Percentiles rank a stretch among this genome's conserved stretches.
Conservation (phyloP, 192 early-diverging fungal species). For the Diversispora eburnea region DNA sequence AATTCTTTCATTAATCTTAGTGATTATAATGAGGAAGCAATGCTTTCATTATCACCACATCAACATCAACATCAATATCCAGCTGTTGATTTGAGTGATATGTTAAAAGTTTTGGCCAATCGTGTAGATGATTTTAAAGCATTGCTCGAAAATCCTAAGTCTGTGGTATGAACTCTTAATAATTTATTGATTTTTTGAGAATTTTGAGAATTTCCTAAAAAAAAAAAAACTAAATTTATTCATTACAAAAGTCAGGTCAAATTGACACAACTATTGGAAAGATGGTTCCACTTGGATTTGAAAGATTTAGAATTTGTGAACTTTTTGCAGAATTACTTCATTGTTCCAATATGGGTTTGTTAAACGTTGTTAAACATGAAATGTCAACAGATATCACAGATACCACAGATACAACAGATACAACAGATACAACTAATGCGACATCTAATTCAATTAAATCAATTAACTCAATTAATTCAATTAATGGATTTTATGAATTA, state of each 20-base stretch:
- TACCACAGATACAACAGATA: no score
- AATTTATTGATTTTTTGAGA: neutral
- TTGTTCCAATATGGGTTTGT: conserved; percentile 78
- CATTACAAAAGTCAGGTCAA: conserved; percentile 38
- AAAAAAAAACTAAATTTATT: neutral
- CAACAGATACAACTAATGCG: no score
- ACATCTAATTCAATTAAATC: no score
- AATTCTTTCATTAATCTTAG: conserved; percentile 16
- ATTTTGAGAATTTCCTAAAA: neutral
- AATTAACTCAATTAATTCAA: neutral
- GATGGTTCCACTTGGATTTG: conserved; percentile 84
- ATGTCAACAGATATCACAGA: neutral
- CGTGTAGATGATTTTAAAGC: conserved; percentile 74
- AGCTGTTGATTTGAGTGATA: conserved; percentile 80
- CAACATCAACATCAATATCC: conserved; percentile 30
- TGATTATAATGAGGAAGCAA: conserved; percentile 41
- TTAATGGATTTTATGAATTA: conserved; percentile 37
- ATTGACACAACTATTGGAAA: conserved; percentile 79
- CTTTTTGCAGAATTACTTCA: conserved; percentile 97
- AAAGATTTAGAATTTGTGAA: conserved; percentile 94
- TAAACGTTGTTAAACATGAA: conserved; percentile 52
- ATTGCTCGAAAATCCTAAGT: conserved; percentile 71
- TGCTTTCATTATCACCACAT: conserved; percentile 29
- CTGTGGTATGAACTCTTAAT: conserved; percentile 49
- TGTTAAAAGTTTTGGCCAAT: conserved; percentile 81